These are phyloP conservation scores for Penicillium cosmopolitanum DNA, from an alignment of 495 filamentous ascomycete genomes.

Conservation along the genomic window DNA sequence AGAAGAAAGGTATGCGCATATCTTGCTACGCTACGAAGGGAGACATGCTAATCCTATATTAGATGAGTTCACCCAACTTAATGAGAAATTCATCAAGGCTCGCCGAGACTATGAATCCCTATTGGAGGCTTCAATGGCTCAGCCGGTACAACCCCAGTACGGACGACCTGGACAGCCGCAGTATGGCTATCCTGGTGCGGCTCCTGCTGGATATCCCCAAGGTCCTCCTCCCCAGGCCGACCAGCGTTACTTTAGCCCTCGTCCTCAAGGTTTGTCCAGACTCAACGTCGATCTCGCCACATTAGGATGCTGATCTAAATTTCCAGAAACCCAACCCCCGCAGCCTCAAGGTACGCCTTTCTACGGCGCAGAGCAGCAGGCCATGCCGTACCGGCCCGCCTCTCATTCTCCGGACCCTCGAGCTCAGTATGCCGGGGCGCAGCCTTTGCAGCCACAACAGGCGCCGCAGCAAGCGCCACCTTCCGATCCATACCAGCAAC, in stretches of 20 bases:
- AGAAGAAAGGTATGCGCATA: constrained; percentile 81
- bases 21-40: not conserved
- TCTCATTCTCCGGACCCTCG: constrained; percentile 52
- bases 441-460: constrained; percentile 36
- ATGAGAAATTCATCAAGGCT: constrained; percentile 99
- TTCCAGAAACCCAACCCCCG: constrained; percentile 34
- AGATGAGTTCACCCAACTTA: constrained; percentile 98
- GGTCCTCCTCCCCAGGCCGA: constrained; percentile 52
- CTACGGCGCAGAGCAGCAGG: constrained; percentile 43
- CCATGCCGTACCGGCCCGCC: constrained; percentile 40
- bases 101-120: constrained; percentile 93
- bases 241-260: constrained; percentile 72
- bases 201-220: constrained; percentile 55
- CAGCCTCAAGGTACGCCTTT: constrained; percentile 36
- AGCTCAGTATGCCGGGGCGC: constrained; percentile 38
- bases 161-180: constrained; percentile 64
- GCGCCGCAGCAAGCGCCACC: constrained; percentile 43
- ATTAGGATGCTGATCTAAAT: not conserved
- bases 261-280: constrained; percentile 49
- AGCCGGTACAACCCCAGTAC: constrained; percentile 76
- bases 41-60: constrained; percentile 21
- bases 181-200: constrained; percentile 58
- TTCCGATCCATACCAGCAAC: constrained; percentile 43
- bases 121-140: constrained; percentile 95
- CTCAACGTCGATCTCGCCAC: constrained; percentile 1